Conservation (phyloP, 1,139 yeast genomes). For the Kluyveromyces sp. region DNA sequence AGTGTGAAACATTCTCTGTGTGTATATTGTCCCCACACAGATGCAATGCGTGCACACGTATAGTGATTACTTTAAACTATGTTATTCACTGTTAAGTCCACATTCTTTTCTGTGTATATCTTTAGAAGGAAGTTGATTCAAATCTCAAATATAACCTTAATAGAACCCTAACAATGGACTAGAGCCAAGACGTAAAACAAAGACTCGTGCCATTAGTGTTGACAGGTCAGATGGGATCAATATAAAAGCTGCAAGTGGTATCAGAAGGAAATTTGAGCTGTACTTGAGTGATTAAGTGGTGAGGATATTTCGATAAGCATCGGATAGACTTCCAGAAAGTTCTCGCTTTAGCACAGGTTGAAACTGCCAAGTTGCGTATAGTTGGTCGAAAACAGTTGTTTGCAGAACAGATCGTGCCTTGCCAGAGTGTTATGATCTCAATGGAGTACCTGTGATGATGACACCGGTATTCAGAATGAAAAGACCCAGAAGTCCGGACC, state of each 20-base stretch:
- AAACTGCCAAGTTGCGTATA: no score
- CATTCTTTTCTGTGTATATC: neutral
- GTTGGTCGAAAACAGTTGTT: no score
- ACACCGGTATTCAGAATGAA: slow-evolving; percentile 17
- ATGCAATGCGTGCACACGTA: neutral
- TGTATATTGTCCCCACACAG: neutral
- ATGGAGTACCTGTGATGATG: neutral
- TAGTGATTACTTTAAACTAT: neutral
- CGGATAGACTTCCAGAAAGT: slow-evolving; percentile 6
- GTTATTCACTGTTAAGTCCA: no score
- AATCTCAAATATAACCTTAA: neutral
- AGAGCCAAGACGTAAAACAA: neutral
- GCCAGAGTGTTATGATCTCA: neutral
- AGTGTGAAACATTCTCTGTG: slow-evolving; percentile 20
- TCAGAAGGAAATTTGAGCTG: no score
- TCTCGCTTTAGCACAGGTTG: neutral
- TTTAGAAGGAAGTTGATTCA: neutral
- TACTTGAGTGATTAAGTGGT: no score
- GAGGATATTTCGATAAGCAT: no score
- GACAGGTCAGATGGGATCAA: no score
- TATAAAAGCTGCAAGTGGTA: no score
- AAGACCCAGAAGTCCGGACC: slow-evolving; percentile 25
- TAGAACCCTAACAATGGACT: neutral
- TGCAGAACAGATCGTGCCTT: no score
- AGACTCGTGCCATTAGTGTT: neutral